Evolutionary conservation across 1,284 basidiomycete species (phyloP).

Genomic region (Trichosporon faecale): DNA sequence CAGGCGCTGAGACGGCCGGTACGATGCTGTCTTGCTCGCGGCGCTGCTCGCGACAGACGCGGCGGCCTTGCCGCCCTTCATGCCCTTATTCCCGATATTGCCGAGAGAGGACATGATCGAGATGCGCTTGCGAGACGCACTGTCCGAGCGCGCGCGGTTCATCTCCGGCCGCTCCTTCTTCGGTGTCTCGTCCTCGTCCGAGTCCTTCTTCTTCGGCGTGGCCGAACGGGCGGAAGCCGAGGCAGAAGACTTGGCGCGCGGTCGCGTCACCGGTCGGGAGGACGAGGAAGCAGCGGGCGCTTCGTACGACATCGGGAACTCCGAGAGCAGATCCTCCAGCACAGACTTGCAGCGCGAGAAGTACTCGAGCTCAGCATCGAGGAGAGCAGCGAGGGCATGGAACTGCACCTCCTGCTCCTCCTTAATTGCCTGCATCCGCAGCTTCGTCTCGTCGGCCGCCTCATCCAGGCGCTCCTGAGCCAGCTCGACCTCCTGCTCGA

Average conservation of each 20-base stretch:
- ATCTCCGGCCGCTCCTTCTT: constrained; percentile 7
- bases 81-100: constrained; percentile 45
- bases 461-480: constrained; percentile 77
- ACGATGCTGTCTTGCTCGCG: constrained; percentile 10
- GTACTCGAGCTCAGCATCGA: constrained; percentile 70
- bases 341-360: constrained; percentile 68
- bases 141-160: constrained; percentile 11
- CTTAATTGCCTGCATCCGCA: constrained; percentile 70
- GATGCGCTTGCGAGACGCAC: constrained; percentile 22
- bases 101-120: constrained; percentile 36
- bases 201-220: constrained; percentile 21
- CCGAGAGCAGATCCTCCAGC: constrained; percentile 62
- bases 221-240: constrained; percentile 25
- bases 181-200: constrained; percentile 15
- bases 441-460: constrained; percentile 70
- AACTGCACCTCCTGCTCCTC: constrained; percentile 69
- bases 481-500: constrained; percentile 70
- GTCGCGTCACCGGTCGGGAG: background rate
- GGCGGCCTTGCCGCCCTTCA: constrained; percentile 35
- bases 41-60: constrained; percentile 22
- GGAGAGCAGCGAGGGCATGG: constrained; percentile 61
- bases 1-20: background rate
- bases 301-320: constrained; percentile 57
- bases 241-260: constrained; percentile 20
- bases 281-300: background rate